Percentiles rank a stretch among this genome's conserved stretches.
Evolutionary conservation across 495 filamentous ascomycete genomes (phyloP).

Genomic region (Neurospora sp.): DNA sequence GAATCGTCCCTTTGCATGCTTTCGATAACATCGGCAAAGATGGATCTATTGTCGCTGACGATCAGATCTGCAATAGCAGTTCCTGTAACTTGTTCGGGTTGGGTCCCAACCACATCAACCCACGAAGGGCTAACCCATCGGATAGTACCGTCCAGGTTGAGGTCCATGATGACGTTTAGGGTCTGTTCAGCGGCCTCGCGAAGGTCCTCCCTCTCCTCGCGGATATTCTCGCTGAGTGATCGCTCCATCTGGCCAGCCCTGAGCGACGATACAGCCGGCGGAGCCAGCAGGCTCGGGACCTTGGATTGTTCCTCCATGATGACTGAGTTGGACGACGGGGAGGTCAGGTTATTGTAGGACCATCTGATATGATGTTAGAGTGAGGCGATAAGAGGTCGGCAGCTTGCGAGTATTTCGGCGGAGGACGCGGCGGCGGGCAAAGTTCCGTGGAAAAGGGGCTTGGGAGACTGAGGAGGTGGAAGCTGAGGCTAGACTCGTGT

Average conservation of each 20-base stretch:
- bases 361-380: neutral
- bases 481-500: neutral
- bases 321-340: slow-evolving; percentile 8
- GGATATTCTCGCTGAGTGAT: slow-evolving; percentile 44
- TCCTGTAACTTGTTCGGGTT: slow-evolving; percentile 61
- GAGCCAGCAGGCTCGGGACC: slow-evolving; percentile 29
- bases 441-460: neutral
- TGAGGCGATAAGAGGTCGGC: neutral
- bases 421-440: neutral
- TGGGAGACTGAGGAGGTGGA: neutral
- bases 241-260: slow-evolving; percentile 43
- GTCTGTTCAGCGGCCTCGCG: slow-evolving; percentile 94
- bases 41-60: slow-evolving; percentile 59
- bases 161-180: slow-evolving; percentile 87
- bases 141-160: slow-evolving; percentile 78
- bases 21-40: slow-evolving; percentile 73
- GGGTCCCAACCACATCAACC: slow-evolving; percentile 81
- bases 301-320: slow-evolving; percentile 35
- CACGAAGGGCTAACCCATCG: slow-evolving; percentile 97
- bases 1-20: slow-evolving; percentile 89
- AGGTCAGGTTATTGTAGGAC: neutral
- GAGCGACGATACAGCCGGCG: slow-evolving; percentile 38
- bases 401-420: neutral
- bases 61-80: slow-evolving; percentile 73
- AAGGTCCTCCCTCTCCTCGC: slow-evolving; percentile 77